These are phyloP conservation scores for Kazachstania viticola DNA, from an alignment of 805 yeast species.

Conservation along the genomic window DNA sequence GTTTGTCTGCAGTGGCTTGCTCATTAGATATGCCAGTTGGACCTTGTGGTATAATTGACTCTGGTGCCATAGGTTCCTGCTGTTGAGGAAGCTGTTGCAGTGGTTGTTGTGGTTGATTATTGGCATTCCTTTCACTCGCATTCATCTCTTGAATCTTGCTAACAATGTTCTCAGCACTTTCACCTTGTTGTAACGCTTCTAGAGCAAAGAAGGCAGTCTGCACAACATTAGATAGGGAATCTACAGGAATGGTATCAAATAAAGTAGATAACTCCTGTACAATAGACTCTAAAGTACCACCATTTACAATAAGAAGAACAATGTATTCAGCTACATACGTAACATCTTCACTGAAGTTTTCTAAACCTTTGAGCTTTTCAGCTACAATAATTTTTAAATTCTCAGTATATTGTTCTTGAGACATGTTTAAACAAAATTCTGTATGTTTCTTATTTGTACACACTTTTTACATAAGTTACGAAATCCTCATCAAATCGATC, in stretches of 20 bases:
- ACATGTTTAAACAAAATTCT: constrained; percentile 16
- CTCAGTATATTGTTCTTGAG: constrained; percentile 23
- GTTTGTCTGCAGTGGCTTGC: constrained; percentile 6
- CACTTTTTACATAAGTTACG: no score
- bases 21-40: no score
- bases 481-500: no score
- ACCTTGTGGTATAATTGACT: constrained; percentile 6
- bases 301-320: constrained; percentile 57
- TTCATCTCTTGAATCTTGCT: constrained; percentile 19
- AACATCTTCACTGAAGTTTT: constrained; percentile 38
- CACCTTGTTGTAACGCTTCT: constrained; percentile 30
- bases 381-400: constrained; percentile 35
- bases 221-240: constrained; percentile 46
- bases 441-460: no score
- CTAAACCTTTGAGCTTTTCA: constrained; percentile 29
- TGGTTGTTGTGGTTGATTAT: constrained; percentile 6
- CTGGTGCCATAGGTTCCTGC: constrained; percentile 10
- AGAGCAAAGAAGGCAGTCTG: constrained; percentile 48
- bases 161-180: constrained; percentile 21
- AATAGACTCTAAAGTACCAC: constrained; percentile 50
- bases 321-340: constrained; percentile 64
- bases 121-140: constrained; percentile 4
- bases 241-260: constrained; percentile 50
- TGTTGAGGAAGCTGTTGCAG: constrained; percentile 7
- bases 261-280: constrained; percentile 48